Conservation (phyloP, 495 filamentous ascomycete species). For the Annulohypoxylon moriforme region DNA sequence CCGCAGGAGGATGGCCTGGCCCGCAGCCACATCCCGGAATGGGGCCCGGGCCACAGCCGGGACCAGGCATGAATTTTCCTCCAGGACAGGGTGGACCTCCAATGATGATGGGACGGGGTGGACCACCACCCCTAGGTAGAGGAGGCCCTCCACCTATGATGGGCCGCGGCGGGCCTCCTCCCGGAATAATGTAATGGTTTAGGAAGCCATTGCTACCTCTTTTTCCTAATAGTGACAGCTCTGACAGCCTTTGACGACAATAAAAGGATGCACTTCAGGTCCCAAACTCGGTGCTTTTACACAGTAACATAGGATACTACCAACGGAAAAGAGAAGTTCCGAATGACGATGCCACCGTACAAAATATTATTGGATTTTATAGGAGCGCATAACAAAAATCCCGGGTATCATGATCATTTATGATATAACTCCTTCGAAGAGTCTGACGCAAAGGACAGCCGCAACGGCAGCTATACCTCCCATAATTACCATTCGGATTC, state of each 20-base stretch:
- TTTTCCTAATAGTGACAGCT: too few species aligned
- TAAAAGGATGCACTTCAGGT: background rate
- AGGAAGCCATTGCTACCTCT: too few species aligned
- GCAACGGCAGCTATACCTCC: constrained; percentile 73
- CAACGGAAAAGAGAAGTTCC: background rate
- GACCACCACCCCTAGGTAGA: constrained; percentile 17
- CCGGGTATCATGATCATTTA: constrained; percentile 15
- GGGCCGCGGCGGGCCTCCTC: constrained; percentile 29
- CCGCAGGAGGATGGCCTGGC: constrained; percentile 29
- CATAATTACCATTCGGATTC: constrained; percentile 73
- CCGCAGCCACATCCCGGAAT: constrained; percentile 18
- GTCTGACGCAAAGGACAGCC: constrained; percentile 73
- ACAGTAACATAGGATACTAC: background rate
- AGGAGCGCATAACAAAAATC: background rate
- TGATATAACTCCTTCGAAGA: constrained; percentile 57
- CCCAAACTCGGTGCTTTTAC: background rate
- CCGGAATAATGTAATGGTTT: constrained; percentile 20
- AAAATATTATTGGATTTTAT: background rate
- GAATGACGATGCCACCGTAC: background rate
- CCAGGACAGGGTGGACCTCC: constrained; percentile 32
- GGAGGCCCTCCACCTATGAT: constrained; percentile 28
- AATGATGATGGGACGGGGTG: constrained; percentile 34
- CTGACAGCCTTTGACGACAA: background rate
- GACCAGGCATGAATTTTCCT: constrained; percentile 24
- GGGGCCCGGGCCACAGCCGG: background rate